Conservation (phyloP, 2,329 filamentous ascomycete species). For the Capronia americana region DNA sequence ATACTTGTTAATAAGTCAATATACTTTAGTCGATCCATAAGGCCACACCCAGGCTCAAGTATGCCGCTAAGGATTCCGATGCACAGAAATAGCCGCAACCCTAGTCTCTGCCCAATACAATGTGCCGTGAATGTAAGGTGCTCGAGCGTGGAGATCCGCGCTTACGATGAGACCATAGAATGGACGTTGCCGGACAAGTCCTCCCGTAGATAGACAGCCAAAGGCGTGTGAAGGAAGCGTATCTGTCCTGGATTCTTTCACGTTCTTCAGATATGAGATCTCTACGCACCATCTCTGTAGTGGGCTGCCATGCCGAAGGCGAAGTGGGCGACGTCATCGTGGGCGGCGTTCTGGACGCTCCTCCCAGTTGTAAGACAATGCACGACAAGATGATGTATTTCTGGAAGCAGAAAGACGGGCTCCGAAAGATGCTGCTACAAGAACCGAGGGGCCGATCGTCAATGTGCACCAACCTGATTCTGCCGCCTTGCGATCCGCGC, state of each 20-base stretch:
- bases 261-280: constrained; percentile 14
- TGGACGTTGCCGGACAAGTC: neutral
- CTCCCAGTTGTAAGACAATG: constrained; percentile 49
- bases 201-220: neutral
- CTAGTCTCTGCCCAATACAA: neutral
- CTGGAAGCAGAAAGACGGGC: constrained; percentile 48
- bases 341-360: constrained; percentile 54
- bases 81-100: too few species aligned
- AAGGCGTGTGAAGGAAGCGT: neutral
- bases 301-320: constrained; percentile 39
- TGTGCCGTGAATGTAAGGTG: neutral
- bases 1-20: neutral
- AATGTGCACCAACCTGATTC: constrained; percentile 51
- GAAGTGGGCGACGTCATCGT: constrained; percentile 59
- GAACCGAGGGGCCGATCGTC: constrained; percentile 55
- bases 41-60: too few species aligned
- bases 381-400: constrained; percentile 57
- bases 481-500: constrained; percentile 52
- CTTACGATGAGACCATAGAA: neutral
- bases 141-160: neutral
- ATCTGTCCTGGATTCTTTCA: neutral
- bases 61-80: too few species aligned
- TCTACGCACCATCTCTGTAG: constrained; percentile 25
- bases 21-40: neutral
- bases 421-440: constrained; percentile 54